These are phyloP conservation scores for Penicilliopsis zonata DNA, from an alignment of 495 filamentous ascomycete genomes.

Conservation along the genomic window DNA sequence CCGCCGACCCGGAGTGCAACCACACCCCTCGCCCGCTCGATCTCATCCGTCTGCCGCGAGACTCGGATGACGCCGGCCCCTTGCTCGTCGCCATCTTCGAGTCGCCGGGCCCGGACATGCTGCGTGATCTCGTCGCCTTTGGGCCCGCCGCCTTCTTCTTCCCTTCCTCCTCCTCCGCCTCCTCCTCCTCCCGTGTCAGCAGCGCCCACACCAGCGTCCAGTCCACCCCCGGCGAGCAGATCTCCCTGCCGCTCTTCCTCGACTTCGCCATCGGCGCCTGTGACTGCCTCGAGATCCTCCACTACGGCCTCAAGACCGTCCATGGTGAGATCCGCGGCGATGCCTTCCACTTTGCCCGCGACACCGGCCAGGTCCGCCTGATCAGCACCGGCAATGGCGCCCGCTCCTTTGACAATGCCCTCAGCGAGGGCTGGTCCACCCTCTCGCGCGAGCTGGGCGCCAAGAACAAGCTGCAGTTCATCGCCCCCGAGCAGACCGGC, in stretches of 20 bases:
- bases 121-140: conserved; percentile 58
- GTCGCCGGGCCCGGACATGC: conserved; percentile 60
- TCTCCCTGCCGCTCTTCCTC: conserved; percentile 62
- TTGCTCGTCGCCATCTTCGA: conserved; percentile 69
- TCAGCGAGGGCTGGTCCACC: conserved; percentile 74
- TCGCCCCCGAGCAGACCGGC: conserved; percentile 86
- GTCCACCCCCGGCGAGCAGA: conserved; percentile 39
- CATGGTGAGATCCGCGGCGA: conserved; percentile 83
- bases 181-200: conserved; percentile 51
- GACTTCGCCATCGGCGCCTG: conserved; percentile 82
- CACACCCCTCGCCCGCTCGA: conserved; percentile 70
- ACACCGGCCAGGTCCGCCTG: conserved; percentile 59
- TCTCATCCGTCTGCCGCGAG: conserved; percentile 49
- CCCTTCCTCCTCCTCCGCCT: conserved; percentile 63
- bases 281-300: conserved; percentile 74
- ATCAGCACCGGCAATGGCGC: conserved; percentile 76
- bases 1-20: conserved; percentile 58
- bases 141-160: conserved; percentile 62
- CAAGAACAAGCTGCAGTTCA: conserved; percentile 74
- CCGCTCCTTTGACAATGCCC: conserved; percentile 74
- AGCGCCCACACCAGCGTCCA: conserved; percentile 38
- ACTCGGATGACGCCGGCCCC: conserved; percentile 48
- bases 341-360: conserved; percentile 69
- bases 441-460: conserved; percentile 69
- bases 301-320: conserved; percentile 69